These are phyloP conservation scores for Arbutus unedo DNA, from an alignment of 148 eudicot genomes.

Conservation along the genomic window DNA sequence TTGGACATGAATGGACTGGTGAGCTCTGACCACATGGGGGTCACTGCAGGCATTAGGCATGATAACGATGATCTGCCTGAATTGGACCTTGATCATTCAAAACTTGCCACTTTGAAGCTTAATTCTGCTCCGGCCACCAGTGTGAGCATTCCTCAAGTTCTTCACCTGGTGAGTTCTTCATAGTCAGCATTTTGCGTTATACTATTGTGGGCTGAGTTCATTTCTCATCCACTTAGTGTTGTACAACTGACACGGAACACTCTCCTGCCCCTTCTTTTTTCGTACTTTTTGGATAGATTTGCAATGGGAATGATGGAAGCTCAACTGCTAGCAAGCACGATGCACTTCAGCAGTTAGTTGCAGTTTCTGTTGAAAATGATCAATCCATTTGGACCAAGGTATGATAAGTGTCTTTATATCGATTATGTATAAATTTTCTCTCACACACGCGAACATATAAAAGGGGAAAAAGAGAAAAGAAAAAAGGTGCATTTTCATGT, in stretches of 20 bases:
- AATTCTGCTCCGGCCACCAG: conserved; percentile 56
- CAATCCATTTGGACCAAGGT: conserved; percentile 86
- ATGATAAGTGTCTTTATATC: conserved; percentile 8
- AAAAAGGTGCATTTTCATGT: not conserved
- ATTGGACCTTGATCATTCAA: conserved; percentile 37
- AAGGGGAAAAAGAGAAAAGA: not conserved
- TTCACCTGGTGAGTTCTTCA: conserved; percentile 68
- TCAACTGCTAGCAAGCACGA: conserved; percentile 46
- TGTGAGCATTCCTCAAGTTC: conserved; percentile 90
- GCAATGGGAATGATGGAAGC: conserved; percentile 63
- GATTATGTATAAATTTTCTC: not conserved
- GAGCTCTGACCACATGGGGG: conserved; percentile 47
- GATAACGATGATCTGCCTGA: conserved; percentile 55
- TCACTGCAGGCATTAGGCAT: conserved; percentile 31
- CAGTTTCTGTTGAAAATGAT: conserved; percentile 74
- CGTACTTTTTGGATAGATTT: conserved; percentile 40
- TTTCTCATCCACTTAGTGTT: conserved; percentile 17
- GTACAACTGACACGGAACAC: not conserved
- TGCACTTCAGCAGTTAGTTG: conserved; percentile 75
- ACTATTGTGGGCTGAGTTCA: not conserved
- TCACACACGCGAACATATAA: not conserved
- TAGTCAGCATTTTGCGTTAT: not conserved
- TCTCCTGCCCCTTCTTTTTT: not conserved
- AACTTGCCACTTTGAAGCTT: conserved; percentile 40
- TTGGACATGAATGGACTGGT: conserved; percentile 51